phyloP scores from a whole-genome alignment of 1,284 basidiomycete genomes.

The Marasmius sp. region DNA sequence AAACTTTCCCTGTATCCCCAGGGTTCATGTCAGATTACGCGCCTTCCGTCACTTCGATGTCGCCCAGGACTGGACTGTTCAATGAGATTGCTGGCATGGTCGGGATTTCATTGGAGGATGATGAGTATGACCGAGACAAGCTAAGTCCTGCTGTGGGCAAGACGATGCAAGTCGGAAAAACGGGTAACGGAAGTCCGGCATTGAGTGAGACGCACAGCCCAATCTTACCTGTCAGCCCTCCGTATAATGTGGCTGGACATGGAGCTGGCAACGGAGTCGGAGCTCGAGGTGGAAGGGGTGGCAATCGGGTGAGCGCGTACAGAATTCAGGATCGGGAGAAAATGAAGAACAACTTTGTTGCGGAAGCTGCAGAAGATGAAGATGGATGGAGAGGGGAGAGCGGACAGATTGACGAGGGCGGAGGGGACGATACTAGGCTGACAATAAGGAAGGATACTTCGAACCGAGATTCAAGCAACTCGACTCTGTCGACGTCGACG shows the following conservation, averaged over 20 bases:
- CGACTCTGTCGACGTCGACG: constrained; percentile 46
- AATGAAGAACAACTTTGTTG: not conserved
- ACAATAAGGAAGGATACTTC: constrained; percentile 19
- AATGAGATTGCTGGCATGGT: constrained; percentile 12
- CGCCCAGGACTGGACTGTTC: constrained; percentile 5
- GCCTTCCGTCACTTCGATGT: not conserved
- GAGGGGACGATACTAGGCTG: constrained; percentile 18
- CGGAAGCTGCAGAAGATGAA: not conserved
- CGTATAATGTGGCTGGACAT: constrained; percentile 8
- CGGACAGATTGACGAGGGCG: constrained; percentile 6
- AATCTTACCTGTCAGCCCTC: constrained; percentile 33
- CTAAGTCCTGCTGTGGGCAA: constrained; percentile 3
- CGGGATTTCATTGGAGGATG: constrained; percentile 7
- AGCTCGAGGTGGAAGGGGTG: not conserved
- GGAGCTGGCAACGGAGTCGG: not conserved
- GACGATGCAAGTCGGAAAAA: constrained; percentile 3
- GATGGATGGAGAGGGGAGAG: constrained; percentile 4
- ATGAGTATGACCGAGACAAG: not conserved
- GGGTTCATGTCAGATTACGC: not conserved
- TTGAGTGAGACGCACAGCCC: constrained; percentile 36
- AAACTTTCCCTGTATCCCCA: not conserved
- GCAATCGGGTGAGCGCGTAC: constrained; percentile 6
- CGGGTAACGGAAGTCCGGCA: constrained; percentile 25
- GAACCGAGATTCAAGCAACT: constrained; percentile 51
- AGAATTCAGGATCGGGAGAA: constrained; percentile 4